phyloP scores from a whole-genome alignment of 805 yeast species.

The Candida awuae region DNA sequence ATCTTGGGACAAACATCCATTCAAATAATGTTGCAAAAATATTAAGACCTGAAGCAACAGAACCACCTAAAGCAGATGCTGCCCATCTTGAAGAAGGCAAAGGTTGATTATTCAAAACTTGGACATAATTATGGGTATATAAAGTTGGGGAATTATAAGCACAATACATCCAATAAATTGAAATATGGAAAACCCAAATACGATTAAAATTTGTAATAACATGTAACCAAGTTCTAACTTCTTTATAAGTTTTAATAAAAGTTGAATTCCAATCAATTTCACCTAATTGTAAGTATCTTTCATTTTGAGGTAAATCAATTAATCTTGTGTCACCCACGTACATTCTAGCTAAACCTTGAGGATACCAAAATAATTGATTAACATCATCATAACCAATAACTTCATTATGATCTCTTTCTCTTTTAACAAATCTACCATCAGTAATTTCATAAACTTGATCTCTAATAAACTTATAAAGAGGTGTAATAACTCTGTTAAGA shows the following conservation, averaged over 20 bases:
- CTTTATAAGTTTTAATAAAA: slow-evolving; percentile 92
- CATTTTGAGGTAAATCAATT: slow-evolving; percentile 82
- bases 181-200: slow-evolving; percentile 92
- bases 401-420: slow-evolving; percentile 77
- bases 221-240: slow-evolving; percentile 97
- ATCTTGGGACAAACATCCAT: slow-evolving; percentile 94
- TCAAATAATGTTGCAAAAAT: slow-evolving; percentile 82
- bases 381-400: slow-evolving; percentile 95
- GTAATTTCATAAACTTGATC: slow-evolving; percentile 74
- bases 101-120: slow-evolving; percentile 80
- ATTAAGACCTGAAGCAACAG: slow-evolving; percentile 75
- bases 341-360: slow-evolving; percentile 94
- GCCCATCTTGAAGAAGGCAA: slow-evolving; percentile 89
- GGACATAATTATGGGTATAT: slow-evolving; percentile 81
- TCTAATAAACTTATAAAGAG: slow-evolving; percentile 73
- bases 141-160: slow-evolving; percentile 89
- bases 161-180: slow-evolving; percentile 89
- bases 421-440: slow-evolving; percentile 75
- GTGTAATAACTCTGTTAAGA: slow-evolving; percentile 87
- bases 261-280: slow-evolving; percentile 89
- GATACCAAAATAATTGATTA: slow-evolving; percentile 98
- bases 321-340: slow-evolving; percentile 83
- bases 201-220: slow-evolving; percentile 92
- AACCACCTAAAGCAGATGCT: slow-evolving; percentile 85
- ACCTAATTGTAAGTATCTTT: slow-evolving; percentile 82